Evolutionary conservation across 805 yeast genomes (phyloP).

Genomic region (Kluyveromyces siamensis): DNA sequence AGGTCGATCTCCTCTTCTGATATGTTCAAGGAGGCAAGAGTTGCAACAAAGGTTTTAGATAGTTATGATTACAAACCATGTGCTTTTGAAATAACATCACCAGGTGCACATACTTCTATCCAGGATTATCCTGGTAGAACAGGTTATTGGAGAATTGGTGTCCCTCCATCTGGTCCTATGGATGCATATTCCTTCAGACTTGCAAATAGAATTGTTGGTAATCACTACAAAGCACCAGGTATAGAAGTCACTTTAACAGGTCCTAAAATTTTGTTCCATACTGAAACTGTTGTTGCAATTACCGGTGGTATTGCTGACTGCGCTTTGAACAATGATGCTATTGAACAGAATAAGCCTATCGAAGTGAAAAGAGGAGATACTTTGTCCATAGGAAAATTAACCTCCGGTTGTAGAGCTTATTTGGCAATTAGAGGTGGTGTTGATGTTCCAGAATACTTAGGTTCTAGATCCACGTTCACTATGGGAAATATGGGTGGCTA

Average conservation of each 20-base stretch:
- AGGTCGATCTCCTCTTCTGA: slow-evolving; percentile 73
- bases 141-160: slow-evolving; percentile 65
- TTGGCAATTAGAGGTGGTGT: slow-evolving; percentile 87
- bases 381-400: slow-evolving; percentile 70
- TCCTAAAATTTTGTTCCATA: slow-evolving; percentile 79
- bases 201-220: slow-evolving; percentile 89
- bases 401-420: slow-evolving; percentile 81
- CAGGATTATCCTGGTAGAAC: slow-evolving; percentile 93
- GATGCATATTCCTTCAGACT: slow-evolving; percentile 83
- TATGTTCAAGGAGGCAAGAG: slow-evolving; percentile 76
- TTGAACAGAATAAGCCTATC: slow-evolving; percentile 66
- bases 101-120: slow-evolving; percentile 94
- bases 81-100: slow-evolving; percentile 76
- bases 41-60: slow-evolving; percentile 84
- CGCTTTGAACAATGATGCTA: slow-evolving; percentile 49
- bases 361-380: slow-evolving; percentile 64
- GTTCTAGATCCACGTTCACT: slow-evolving; percentile 95
- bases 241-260: slow-evolving; percentile 84
- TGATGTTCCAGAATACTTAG: slow-evolving; percentile 88
- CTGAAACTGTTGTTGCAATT: slow-evolving; percentile 64
- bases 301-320: slow-evolving; percentile 80
- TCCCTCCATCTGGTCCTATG: slow-evolving; percentile 99
- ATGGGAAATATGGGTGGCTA: slow-evolving; percentile 88
- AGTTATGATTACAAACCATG: slow-evolving; percentile 67
- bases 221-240: slow-evolving; percentile 73